A percentile compares a stretch with the other conserved stretches of the same genome.
Evolutionary conservation across 495 filamentous ascomycete species (phyloP).

Genomic region (Penicillium verhagenii): DNA sequence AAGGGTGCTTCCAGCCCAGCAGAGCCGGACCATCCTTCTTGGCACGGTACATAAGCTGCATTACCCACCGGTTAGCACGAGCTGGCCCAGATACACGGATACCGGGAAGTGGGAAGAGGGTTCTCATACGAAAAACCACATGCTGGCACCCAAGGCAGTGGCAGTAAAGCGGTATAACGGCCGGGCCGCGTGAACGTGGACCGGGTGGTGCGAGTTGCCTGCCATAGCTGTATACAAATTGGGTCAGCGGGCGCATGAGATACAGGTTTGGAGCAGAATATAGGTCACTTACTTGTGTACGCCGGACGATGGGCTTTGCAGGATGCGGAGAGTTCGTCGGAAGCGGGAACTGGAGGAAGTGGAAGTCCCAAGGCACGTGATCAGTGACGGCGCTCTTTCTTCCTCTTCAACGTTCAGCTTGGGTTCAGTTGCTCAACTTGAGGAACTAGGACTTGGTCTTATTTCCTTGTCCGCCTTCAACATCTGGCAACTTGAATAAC

Average conservation of each 20-base stretch:
- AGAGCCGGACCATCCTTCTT: slow-evolving; percentile 89
- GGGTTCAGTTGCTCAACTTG: background rate
- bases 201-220: slow-evolving; percentile 58
- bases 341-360: slow-evolving; percentile 6
- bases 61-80: slow-evolving; percentile 17
- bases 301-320: slow-evolving; percentile 5
- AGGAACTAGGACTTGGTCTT: background rate
- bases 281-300: slow-evolving; percentile 1
- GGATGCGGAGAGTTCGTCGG: background rate
- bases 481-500: background rate
- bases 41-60: slow-evolving; percentile 88
- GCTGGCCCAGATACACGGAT: background rate
- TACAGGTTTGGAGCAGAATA: background rate
- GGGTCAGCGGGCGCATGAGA: background rate
- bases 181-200: slow-evolving; percentile 69
- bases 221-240: slow-evolving; percentile 45
- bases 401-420: background rate
- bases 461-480: background rate
- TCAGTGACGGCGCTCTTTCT: slow-evolving; percentile 2
- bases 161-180: slow-evolving; percentile 80
- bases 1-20: slow-evolving; percentile 94
- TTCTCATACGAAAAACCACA: slow-evolving; percentile 99
- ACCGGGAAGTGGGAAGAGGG: background rate
- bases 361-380: slow-evolving; percentile 4
- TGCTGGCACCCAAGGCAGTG: slow-evolving; percentile 85